Conservation (phyloP, 2,329 filamentous ascomycete genomes). For the Colletotrichum sp. region DNA sequence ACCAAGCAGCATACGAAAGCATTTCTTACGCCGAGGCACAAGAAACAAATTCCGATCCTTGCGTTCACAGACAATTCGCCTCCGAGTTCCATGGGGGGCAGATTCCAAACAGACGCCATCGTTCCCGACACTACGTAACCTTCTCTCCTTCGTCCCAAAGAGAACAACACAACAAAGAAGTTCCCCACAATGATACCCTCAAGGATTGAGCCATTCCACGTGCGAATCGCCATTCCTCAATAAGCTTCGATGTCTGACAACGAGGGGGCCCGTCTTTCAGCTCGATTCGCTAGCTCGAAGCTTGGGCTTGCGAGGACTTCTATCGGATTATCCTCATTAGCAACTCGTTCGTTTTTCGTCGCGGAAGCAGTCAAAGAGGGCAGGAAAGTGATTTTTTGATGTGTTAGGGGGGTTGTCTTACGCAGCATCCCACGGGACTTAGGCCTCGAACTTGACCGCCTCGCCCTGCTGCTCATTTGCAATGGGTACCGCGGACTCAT, state of each 20-base stretch:
- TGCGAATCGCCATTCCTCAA: neutral
- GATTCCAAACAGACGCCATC: neutral
- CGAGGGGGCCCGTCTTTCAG: accelerated
- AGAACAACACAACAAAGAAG: neutral
- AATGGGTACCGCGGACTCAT: neutral
- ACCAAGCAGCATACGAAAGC: neutral
- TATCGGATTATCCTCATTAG: neutral
- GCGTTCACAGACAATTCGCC: neutral
- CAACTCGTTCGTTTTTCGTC: accelerated
- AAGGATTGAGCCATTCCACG: neutral
- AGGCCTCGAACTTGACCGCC: neutral
- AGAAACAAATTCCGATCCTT: neutral
- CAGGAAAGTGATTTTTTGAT: accelerated
- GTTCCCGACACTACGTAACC: neutral
- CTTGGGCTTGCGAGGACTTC: neutral
- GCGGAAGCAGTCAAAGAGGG: neutral
- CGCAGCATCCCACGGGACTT: neutral
- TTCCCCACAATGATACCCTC: neutral
- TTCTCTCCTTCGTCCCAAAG: neutral
- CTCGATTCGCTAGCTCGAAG: accelerated
- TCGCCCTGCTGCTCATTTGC: neutral
- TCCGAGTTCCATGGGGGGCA: neutral
- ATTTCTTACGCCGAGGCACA: neutral
- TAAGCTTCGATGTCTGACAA: neutral
- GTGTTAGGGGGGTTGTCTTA: neutral